Percentiles rank a stretch among this genome's conserved stretches.
These are phyloP conservation scores for Zanthoxylum bungeanum DNA, from an alignment of 345 rosid genomes.

Conservation along the genomic window DNA sequence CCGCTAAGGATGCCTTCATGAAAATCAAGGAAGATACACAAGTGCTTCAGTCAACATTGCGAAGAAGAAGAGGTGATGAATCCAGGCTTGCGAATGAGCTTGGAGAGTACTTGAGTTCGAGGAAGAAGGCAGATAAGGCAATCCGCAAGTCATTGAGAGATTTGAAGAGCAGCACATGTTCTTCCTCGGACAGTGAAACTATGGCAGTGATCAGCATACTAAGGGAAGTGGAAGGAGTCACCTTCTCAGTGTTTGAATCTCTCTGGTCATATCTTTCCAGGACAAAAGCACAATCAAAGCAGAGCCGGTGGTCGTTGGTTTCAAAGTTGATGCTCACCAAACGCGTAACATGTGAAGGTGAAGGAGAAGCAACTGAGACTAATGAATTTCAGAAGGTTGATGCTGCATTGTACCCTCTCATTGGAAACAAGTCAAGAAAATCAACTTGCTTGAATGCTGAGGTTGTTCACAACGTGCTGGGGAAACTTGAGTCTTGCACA, in stretches of 20 bases:
- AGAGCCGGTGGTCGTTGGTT: conserved; percentile 12
- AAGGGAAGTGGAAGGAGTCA: conserved; percentile 28
- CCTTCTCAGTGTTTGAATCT: conserved; percentile 23
- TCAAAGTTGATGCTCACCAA: conserved; percentile 24
- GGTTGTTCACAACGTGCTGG: conserved; percentile 1
- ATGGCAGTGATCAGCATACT: conserved; percentile 12
- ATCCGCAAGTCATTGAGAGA: conserved; percentile 21
- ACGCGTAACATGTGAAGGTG: conserved; percentile 13
- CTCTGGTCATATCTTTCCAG: conserved; percentile 29
- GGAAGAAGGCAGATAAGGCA: conserved; percentile 39
- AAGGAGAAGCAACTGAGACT: neutral
- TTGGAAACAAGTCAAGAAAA: conserved; percentile 15
- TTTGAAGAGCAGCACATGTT: neutral
- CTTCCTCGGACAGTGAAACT: conserved; percentile 13
- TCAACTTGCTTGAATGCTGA: conserved; percentile 1
- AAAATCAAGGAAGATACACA: conserved; percentile 25
- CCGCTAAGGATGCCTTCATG: conserved; percentile 30
- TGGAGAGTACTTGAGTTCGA: conserved; percentile 34
- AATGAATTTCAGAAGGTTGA: conserved; percentile 17
- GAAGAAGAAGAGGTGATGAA: conserved; percentile 29
- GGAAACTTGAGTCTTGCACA: conserved; percentile 12
- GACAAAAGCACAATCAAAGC: conserved; percentile 13
- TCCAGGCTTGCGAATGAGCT: conserved; percentile 15
- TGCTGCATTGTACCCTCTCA: conserved; percentile 18
- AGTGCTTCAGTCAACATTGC: conserved; percentile 31